These are phyloP conservation scores for Cutaneotrichosporon sp. DNA, from an alignment of 1,284 basidiomycete genomes.

Conservation along the genomic window DNA sequence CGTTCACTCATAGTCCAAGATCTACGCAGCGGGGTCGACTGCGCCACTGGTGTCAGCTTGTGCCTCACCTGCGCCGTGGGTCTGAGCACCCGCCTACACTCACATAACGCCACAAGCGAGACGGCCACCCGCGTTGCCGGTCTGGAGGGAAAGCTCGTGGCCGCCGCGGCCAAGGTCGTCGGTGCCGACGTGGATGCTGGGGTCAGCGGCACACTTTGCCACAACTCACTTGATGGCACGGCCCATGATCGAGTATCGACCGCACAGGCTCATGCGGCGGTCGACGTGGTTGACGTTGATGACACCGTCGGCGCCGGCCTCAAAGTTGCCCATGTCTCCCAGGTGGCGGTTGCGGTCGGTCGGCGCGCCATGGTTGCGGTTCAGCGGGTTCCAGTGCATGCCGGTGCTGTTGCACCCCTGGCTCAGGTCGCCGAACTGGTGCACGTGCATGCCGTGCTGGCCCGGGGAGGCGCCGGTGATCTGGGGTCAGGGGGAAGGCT, in stretches of 20 bases:
- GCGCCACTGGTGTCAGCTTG: not conserved
- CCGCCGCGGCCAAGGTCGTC: slow-evolving; percentile 22
- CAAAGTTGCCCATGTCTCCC: slow-evolving; percentile 26
- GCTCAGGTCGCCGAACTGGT: slow-evolving; percentile 18
- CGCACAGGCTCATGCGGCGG: slow-evolving; percentile 11
- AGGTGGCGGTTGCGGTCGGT: slow-evolving; percentile 17
- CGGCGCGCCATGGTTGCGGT: slow-evolving; percentile 19
- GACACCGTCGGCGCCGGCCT: slow-evolving; percentile 11
- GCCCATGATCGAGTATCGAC: slow-evolving; percentile 11
- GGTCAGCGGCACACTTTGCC: not conserved
- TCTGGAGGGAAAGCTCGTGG: slow-evolving; percentile 14
- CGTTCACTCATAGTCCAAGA: not conserved
- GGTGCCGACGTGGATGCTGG: slow-evolving; percentile 18
- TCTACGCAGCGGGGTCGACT: not conserved
- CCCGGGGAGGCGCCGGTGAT: slow-evolving; percentile 12
- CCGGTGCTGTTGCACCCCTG: slow-evolving; percentile 14
- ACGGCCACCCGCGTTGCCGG: slow-evolving; percentile 22
- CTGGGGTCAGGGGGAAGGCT: slow-evolving; percentile 17
- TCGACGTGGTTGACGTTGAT: slow-evolving; percentile 12
- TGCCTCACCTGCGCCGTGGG: no score
- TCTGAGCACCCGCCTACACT: not conserved
- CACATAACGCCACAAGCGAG: slow-evolving; percentile 20
- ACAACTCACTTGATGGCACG: slow-evolving; percentile 11
- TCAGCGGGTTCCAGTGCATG: slow-evolving; percentile 21
- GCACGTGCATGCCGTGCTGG: slow-evolving; percentile 22